Percentiles rank a stretch among this genome's conserved stretches.
These are phyloP conservation scores for Pythium volutum DNA, from an alignment of 352 stramenopile genomes.

Conservation along the genomic window DNA sequence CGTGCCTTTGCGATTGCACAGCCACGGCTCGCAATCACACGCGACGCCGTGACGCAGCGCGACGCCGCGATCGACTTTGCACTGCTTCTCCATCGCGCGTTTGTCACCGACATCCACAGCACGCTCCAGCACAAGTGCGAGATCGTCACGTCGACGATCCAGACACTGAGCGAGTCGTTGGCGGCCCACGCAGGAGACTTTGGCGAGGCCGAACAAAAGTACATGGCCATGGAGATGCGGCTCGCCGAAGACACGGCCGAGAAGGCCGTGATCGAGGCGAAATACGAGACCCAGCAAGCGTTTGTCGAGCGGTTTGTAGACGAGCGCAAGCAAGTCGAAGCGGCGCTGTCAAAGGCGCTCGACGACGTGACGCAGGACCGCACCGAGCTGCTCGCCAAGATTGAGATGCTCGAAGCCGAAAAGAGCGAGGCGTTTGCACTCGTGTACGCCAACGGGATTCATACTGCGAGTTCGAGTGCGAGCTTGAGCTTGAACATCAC, in stretches of 20 bases:
- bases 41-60: slow-evolving; percentile 28
- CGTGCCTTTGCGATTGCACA: slow-evolving; percentile 17
- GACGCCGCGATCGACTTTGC: slow-evolving; percentile 56
- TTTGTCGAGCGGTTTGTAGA: slow-evolving; percentile 42
- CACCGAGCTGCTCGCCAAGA: slow-evolving; percentile 30
- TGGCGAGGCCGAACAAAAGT: slow-evolving; percentile 28
- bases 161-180: slow-evolving; percentile 30
- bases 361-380: slow-evolving; percentile 38
- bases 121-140: slow-evolving; percentile 35
- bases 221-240: slow-evolving; percentile 49
- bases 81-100: slow-evolving; percentile 54
- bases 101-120: slow-evolving; percentile 40
- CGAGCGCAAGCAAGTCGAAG: slow-evolving; percentile 56
- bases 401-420: slow-evolving; percentile 45
- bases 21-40: slow-evolving; percentile 20
- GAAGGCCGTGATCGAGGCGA: slow-evolving; percentile 33
- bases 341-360: slow-evolving; percentile 33
- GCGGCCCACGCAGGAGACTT: slow-evolving; percentile 33
- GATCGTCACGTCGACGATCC: slow-evolving; percentile 24
- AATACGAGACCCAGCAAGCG: slow-evolving; percentile 40
- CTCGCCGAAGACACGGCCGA: slow-evolving; percentile 28
- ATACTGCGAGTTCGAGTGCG: not conserved
- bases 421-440: slow-evolving; percentile 17
- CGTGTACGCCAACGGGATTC: slow-evolving; percentile 1
- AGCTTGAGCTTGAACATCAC: not conserved